phyloP scores from a whole-genome alignment of 176 grass and related monocot species.

The Eragrostis curvula region DNA sequence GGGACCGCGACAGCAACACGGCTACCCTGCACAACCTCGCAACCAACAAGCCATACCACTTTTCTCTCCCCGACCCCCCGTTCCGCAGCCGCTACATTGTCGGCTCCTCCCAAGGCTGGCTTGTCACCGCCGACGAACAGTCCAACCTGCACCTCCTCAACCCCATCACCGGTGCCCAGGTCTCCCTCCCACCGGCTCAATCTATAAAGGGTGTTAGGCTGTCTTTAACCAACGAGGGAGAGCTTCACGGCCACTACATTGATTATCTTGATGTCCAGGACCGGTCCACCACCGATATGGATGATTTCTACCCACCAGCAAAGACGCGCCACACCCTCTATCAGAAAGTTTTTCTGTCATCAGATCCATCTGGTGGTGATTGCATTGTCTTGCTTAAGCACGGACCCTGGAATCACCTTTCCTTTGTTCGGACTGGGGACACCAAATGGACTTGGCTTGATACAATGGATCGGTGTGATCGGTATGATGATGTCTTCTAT shows the following conservation, averaged over 20 bases:
- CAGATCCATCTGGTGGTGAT: neutral
- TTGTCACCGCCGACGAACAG: constrained; percentile 1
- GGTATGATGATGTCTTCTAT: no score
- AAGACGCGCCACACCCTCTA: neutral
- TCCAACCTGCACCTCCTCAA: constrained; percentile 24
- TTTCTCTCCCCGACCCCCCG: neutral
- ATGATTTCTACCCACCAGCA: neutral
- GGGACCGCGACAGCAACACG: neutral
- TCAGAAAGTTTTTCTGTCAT: neutral
- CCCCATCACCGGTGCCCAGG: constrained; percentile 6
- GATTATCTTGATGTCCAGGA: neutral
- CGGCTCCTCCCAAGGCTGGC: constrained; percentile 2
- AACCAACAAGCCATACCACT: no score
- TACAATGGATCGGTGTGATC: neutral
- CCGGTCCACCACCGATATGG: no score
- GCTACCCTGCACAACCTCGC: neutral
- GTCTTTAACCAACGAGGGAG: neutral
- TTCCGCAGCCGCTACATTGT: neutral
- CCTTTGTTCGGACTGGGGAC: neutral
- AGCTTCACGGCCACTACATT: neutral
- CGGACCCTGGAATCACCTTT: neutral
- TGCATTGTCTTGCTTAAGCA: neutral
- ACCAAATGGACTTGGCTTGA: neutral
- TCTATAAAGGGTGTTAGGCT: neutral
- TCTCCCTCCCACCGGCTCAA: neutral